Evolutionary conservation across 2,329 filamentous ascomycete genomes (phyloP), one percentile per base, ranked within the genome.

Genomic region (Dichotomopilus funicola): DNA sequence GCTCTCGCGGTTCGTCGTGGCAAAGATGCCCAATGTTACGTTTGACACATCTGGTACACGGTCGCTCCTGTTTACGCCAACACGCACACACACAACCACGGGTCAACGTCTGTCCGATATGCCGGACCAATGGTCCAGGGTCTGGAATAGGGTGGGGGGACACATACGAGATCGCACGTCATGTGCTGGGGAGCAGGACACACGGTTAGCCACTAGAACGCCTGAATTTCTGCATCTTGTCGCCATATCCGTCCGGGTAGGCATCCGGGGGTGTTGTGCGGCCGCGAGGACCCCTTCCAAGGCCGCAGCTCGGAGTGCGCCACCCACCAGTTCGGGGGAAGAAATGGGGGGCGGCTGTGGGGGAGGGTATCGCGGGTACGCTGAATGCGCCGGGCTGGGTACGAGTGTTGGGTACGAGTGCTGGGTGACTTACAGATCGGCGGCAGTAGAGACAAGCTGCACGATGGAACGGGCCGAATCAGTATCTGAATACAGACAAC

Each of bases 21-120:
- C 94, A 99, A 63, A 99, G 81, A 73, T 99, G 94, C 66, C 92
- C 94, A 72, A 99, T 99, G 75, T 96, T 96, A 68, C 94, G 87
- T 76, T 97, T 99, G 74, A 97, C 89, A 78, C 94, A 99, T 75
- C 94, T 84, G 67, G 90, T 92, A 81, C 94, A 99, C 67, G 94
- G 94, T 70, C 94, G 87, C 77, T 95, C 90, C 90, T 95, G 72
- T 68, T 66, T 63, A 66, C 67, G 54, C 19, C 19, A 27, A 27
- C 19, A 27, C 19, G 19, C 19, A 27, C 19, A 54, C 42, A 54
- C 51, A 40, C 45, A 59, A 43, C 31, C 47, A 46, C 54, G 51
- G 49, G 59, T 69, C 65, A 65, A 68, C 65, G 62, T 70, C 64
- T 67, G 63, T 64, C 64, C 64, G 62, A 27, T 63, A 13, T 62